phyloP scores from a whole-genome alignment of 106 monocot species.

The Gastrodia elata region DNA sequence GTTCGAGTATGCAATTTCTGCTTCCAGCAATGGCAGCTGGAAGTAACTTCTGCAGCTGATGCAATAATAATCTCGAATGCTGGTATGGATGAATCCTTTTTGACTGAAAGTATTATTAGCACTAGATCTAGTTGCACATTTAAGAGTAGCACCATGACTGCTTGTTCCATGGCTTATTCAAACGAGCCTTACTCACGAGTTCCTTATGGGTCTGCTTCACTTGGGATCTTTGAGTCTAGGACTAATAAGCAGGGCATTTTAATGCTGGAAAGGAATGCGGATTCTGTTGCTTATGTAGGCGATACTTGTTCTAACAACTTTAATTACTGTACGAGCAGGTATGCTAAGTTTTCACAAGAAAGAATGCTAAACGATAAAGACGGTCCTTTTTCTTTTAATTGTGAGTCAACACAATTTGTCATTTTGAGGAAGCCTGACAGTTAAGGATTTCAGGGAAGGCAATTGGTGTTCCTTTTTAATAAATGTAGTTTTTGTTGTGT shows the following conservation, averaged over 20 bases:
- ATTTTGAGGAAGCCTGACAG: not conserved
- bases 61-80: slow-evolving; percentile 15
- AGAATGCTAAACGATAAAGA: not conserved
- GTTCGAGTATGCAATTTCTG: slow-evolving; percentile 84
- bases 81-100: slow-evolving; percentile 34
- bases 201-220: slow-evolving; percentile 15
- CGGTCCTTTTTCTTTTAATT: not conserved
- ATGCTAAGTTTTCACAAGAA: not conserved
- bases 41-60: slow-evolving; percentile 11
- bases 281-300: slow-evolving; percentile 16
- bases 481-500: not conserved
- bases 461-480: not conserved
- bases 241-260: slow-evolving; percentile 26
- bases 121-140: slow-evolving; percentile 34
- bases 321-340: slow-evolving; percentile 51
- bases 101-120: slow-evolving; percentile 37
- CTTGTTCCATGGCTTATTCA: slow-evolving; percentile 25
- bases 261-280: slow-evolving; percentile 21
- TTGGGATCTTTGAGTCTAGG: slow-evolving; percentile 14
- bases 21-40: slow-evolving; percentile 57
- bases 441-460: not conserved
- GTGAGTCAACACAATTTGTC: not conserved
- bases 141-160: slow-evolving; percentile 25
- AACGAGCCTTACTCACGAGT: slow-evolving; percentile 19
- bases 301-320: slow-evolving; percentile 35